A percentile compares a stretch with the other conserved stretches of the same genome.
phyloP scores from a whole-genome alignment of 2,329 filamentous ascomycete genomes.

The Penicillium sp. region DNA sequence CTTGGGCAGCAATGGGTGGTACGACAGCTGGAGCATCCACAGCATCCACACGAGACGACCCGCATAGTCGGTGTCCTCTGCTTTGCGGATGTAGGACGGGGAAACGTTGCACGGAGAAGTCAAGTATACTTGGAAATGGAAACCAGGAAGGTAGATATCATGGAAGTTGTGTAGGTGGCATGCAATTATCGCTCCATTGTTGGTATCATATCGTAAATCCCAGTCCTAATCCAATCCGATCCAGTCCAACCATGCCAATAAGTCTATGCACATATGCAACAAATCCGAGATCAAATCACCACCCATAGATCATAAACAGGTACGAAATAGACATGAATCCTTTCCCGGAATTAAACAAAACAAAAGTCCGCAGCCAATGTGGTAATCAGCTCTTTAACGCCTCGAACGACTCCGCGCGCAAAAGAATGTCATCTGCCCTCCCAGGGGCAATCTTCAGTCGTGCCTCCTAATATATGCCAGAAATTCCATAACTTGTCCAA shows the following conservation, averaged over 20 bases:
- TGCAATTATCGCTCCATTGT: slow-evolving; percentile 14
- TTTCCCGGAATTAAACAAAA: slow-evolving; percentile 5
- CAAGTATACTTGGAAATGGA: background rate
- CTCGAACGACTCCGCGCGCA: slow-evolving; percentile 5
- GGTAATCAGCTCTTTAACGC: slow-evolving; percentile 5
- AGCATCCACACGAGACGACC: slow-evolving; percentile 12
- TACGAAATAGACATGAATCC: slow-evolving; percentile 4
- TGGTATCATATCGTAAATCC: slow-evolving; percentile 25
- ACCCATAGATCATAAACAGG: slow-evolving; percentile 12
- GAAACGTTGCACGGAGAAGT: slow-evolving; percentile 14
- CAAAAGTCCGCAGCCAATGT: background rate
- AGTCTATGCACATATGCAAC: slow-evolving; percentile 18
- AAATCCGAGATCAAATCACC: slow-evolving; percentile 12
- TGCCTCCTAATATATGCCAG: slow-evolving; percentile 23
- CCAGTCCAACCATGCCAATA: slow-evolving; percentile 11
- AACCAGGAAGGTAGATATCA: background rate
- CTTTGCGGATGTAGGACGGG: slow-evolving; percentile 8
- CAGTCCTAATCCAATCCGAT: slow-evolving; percentile 14
- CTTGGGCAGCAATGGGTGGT: slow-evolving; percentile 17
- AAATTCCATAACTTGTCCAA: slow-evolving; percentile 3
- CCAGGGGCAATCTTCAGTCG: slow-evolving; percentile 15
- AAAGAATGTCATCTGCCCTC: slow-evolving; percentile 18
- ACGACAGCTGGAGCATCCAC: slow-evolving; percentile 3
- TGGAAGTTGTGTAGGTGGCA: background rate
- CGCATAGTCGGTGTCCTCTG: background rate